Percentiles rank a stretch among this genome's conserved stretches.
Evolutionary conservation across 495 filamentous ascomycete species (phyloP).

Genomic region (Astrocystis sublimbata): DNA sequence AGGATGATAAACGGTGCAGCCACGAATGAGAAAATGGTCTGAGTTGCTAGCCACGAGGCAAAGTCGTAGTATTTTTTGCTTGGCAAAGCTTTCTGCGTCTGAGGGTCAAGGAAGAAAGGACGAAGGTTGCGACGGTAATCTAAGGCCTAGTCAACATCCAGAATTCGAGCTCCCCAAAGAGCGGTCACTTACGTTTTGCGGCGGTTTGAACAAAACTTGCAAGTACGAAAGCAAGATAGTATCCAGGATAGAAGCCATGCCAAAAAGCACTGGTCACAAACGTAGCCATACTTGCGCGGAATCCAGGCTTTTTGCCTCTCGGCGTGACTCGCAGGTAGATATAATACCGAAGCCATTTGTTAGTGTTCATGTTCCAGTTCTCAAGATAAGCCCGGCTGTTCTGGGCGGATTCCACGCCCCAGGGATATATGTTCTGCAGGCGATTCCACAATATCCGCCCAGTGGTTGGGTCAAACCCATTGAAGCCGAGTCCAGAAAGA

Average conservation of each 20-base stretch:
- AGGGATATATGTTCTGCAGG: slow-evolving; percentile 81
- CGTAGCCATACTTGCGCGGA: slow-evolving; percentile 90
- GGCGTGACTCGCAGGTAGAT: slow-evolving; percentile 95
- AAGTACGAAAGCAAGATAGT: slow-evolving; percentile 87
- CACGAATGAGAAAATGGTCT: slow-evolving; percentile 78
- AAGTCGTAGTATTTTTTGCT: slow-evolving; percentile 87
- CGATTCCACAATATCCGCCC: slow-evolving; percentile 87
- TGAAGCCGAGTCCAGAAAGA: slow-evolving; percentile 89
- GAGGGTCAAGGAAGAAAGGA: slow-evolving; percentile 85
- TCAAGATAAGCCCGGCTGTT: slow-evolving; percentile 87
- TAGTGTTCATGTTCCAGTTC: slow-evolving; percentile 98
- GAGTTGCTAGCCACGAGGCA: slow-evolving; percentile 75
- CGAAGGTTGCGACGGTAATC: slow-evolving; percentile 87
- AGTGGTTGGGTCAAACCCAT: slow-evolving; percentile 80
- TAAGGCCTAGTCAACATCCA: slow-evolving; percentile 37
- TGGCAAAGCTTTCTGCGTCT: slow-evolving; percentile 61
- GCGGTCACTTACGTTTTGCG: slow-evolving; percentile 74
- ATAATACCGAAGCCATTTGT: slow-evolving; percentile 94
- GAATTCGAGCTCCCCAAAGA: background rate
- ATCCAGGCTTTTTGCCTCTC: slow-evolving; percentile 93
- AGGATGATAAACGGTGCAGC: slow-evolving; percentile 83
- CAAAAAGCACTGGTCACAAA: slow-evolving; percentile 93
- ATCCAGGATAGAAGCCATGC: slow-evolving; percentile 98
- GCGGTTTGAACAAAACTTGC: slow-evolving; percentile 88
- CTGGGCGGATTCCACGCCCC: slow-evolving; percentile 81